phyloP scores from a whole-genome alignment of 192 early-diverging fungal species.

The Chytriomyces hyalinus region DNA sequence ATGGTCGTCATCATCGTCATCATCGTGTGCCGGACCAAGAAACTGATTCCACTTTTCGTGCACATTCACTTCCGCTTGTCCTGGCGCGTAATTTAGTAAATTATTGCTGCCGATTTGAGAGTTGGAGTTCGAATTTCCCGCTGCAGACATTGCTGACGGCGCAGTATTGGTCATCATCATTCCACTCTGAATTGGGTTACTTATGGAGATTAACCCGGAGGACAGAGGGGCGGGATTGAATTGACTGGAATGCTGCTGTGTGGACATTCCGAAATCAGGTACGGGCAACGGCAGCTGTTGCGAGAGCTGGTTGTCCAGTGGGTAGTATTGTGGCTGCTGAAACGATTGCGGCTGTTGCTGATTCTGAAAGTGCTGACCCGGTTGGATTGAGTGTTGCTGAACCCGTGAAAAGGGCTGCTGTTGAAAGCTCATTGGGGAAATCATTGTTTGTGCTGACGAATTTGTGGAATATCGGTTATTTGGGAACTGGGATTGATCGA shows the following conservation, averaged over 20 bases:
- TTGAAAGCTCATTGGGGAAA: neutral
- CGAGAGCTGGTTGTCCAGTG: neutral
- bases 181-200: neutral
- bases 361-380: neutral
- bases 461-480: neutral
- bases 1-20: constrained; percentile 25
- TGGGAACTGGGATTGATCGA: no score
- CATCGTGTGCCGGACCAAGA: neutral
- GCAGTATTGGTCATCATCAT: neutral
- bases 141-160: neutral
- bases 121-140: neutral
- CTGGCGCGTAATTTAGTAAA: neutral
- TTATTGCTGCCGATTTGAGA: constrained; percentile 1
- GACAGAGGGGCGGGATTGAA: constrained; percentile 4
- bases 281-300: neutral
- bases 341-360: constrained; percentile 8
- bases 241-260: constrained; percentile 1
- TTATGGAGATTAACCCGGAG: neutral
- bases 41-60: constrained; percentile 28
- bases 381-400: neutral
- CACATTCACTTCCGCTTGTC: constrained; percentile 1
- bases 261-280: constrained; percentile 7
- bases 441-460: neutral
- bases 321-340: constrained; percentile 11
- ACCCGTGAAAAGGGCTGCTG: neutral